Evolutionary conservation across 108 stramenopile genomes (phyloP).

Genomic region (Pseudonitzschia multiseries): DNA sequence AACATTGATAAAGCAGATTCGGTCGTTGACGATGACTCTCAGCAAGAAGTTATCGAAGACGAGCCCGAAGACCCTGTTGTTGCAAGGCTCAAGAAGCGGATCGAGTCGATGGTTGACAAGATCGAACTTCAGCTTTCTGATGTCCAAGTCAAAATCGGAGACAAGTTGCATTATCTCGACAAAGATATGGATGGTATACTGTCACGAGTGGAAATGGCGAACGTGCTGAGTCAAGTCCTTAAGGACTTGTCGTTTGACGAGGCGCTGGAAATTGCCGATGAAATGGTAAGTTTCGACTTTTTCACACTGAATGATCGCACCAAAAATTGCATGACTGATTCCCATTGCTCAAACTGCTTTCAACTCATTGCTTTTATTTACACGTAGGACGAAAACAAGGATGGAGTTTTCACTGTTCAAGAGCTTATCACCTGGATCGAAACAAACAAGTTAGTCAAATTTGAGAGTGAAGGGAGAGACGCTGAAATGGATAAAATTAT

Average conservation of each 20-base stretch:
- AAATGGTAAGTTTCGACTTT: conserved; percentile 56
- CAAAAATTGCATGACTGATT: background rate
- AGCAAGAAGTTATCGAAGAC: conserved; percentile 24
- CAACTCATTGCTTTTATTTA: too few species aligned
- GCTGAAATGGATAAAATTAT: conserved; percentile 79
- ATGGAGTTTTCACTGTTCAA: conserved; percentile 74
- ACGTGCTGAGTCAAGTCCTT: conserved; percentile 70
- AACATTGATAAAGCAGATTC: conserved; percentile 4
- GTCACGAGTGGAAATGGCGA: conserved; percentile 81
- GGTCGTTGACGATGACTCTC: conserved; percentile 2
- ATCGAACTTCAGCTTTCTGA: conserved; percentile 89
- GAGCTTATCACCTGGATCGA: conserved; percentile 83
- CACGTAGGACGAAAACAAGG: conserved; percentile 78
- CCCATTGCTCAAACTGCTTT: too few species aligned
- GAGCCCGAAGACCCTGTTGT: conserved; percentile 56
- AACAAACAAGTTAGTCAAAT: conserved; percentile 74
- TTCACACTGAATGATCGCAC: conserved; percentile 12
- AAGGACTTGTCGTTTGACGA: conserved; percentile 79
- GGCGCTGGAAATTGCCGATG: conserved; percentile 74
- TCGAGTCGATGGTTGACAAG: conserved; percentile 91
- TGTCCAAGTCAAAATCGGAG: conserved; percentile 90
- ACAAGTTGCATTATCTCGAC: conserved; percentile 96
- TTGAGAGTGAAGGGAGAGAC: conserved; percentile 84
- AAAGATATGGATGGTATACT: conserved; percentile 93
- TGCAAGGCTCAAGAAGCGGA: conserved; percentile 66